These are phyloP conservation scores for Alternaria atra DNA, from an alignment of 2,329 filamentous ascomycete species.

Conservation along the genomic window DNA sequence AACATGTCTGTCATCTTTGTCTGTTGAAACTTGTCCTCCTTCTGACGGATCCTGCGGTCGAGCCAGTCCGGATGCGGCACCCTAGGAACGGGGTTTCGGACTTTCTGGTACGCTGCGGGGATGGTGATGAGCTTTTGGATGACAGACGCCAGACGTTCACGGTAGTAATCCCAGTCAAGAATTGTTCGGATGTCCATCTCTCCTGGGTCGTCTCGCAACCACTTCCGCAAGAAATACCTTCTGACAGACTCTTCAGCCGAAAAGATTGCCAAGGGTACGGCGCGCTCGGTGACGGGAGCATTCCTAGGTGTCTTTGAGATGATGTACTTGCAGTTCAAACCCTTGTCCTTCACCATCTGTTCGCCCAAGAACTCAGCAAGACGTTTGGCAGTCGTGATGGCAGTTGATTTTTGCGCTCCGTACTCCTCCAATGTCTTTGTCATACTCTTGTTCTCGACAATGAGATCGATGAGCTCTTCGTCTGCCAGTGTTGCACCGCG, in stretches of 20 bases:
- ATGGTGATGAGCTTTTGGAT: constrained; percentile 99
- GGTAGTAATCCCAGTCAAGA: constrained; percentile 97
- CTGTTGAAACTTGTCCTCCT: constrained; percentile 97
- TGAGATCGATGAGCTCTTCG: constrained; percentile 98
- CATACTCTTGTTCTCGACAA: constrained; percentile 99
- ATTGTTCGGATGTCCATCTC: constrained; percentile 90
- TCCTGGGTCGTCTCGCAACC: constrained; percentile 90
- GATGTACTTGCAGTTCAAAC: constrained; percentile 99
- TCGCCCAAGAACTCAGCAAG: constrained; percentile 96
- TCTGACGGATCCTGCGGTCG: constrained; percentile 88
- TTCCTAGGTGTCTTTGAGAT: constrained; percentile 88
- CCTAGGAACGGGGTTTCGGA: constrained; percentile 91
- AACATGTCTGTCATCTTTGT: constrained; percentile 98
- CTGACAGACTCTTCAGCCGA: constrained; percentile 91
- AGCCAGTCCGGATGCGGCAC: constrained; percentile 97
- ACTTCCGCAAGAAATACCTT: constrained; percentile 88
- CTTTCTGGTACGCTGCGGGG: constrained; percentile 92
- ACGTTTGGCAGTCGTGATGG: constrained; percentile 97
- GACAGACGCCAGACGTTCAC: constrained; percentile 93
- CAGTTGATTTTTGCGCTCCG: constrained; percentile 92
- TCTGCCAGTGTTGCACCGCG: constrained; percentile 91
- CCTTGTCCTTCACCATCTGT: constrained; percentile 99
- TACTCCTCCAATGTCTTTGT: constrained; percentile 97
- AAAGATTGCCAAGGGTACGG: constrained; percentile 95
- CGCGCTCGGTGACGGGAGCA: constrained; percentile 92